phyloP scores from a whole-genome alignment of 495 filamentous ascomycete species.

The Letharia lupina region DNA sequence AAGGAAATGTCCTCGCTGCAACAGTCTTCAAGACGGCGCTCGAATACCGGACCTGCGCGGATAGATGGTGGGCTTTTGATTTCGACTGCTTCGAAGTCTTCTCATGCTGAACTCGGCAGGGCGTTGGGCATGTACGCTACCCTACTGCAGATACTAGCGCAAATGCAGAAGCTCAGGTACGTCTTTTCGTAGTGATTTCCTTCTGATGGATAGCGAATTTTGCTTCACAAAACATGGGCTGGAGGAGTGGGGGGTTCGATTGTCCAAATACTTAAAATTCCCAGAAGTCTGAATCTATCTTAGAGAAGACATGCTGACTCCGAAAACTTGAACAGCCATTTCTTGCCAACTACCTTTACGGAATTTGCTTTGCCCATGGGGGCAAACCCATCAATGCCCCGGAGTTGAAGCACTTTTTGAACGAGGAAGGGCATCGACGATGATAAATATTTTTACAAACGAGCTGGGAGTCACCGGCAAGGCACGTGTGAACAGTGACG shows the following conservation, averaged over 20 bases:
- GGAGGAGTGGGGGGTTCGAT: not conserved
- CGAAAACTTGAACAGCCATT: slow-evolving; percentile 52
- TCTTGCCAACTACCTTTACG: slow-evolving; percentile 90
- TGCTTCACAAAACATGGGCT: not conserved
- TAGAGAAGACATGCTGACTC: not conserved
- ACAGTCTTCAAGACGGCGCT: slow-evolving; percentile 70
- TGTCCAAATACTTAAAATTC: too few species aligned
- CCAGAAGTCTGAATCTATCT: not conserved
- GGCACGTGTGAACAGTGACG: slow-evolving; percentile 83
- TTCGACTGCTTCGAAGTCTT: not conserved
- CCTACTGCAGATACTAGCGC: slow-evolving; percentile 84
- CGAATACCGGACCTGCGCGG: slow-evolving; percentile 51
- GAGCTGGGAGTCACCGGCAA: slow-evolving; percentile 95
- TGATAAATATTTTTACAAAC: not conserved
- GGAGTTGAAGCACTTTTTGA: slow-evolving; percentile 67
- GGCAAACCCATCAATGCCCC: slow-evolving; percentile 94
- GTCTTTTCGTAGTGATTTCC: slow-evolving; percentile 62
- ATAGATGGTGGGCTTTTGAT: slow-evolving; percentile 27
- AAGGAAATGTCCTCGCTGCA: slow-evolving; percentile 85
- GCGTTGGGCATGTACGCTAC: slow-evolving; percentile 80
- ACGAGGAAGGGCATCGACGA: slow-evolving; percentile 82
- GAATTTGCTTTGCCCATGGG: slow-evolving; percentile 60
- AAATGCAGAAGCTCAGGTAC: slow-evolving; percentile 54
- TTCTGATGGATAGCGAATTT: not conserved
- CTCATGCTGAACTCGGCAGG: slow-evolving; percentile 31